Percentiles rank a stretch among this genome's conserved stretches.
Conservation (phyloP, 192 early-diverging fungal genomes). For the Entomortierella parvispora region DNA sequence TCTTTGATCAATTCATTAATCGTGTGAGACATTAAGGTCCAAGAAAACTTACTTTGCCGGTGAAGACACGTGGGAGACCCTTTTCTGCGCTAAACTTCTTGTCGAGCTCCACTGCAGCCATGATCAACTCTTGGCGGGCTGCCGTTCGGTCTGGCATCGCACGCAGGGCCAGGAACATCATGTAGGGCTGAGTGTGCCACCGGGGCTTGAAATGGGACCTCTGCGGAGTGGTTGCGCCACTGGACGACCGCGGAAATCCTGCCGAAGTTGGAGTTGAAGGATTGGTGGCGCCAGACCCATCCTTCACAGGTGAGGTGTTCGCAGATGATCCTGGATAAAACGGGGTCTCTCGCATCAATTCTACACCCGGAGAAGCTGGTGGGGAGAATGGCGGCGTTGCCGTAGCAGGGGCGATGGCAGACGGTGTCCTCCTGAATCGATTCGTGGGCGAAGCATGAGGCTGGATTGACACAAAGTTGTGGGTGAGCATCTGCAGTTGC, state of each 20-base stretch:
- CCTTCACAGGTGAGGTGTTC: slow-evolving; percentile 28
- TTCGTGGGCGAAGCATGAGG: slow-evolving; percentile 39
- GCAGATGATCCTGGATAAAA: slow-evolving; percentile 8
- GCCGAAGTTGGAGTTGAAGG: slow-evolving; percentile 9
- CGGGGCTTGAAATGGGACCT: slow-evolving; percentile 63
- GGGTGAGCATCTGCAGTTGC: slow-evolving; percentile 37
- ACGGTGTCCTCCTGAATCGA: slow-evolving; percentile 23
- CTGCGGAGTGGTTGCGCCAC: slow-evolving; percentile 9
- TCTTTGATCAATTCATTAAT: not conserved
- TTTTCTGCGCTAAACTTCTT: slow-evolving; percentile 76
- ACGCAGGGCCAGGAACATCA: slow-evolving; percentile 84
- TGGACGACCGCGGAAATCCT: slow-evolving; percentile 3
- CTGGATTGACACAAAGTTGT: slow-evolving; percentile 48
- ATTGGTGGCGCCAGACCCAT: not conserved
- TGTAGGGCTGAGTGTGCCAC: slow-evolving; percentile 93
- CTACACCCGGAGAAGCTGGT: slow-evolving; percentile 29
- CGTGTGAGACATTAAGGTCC: not conserved
- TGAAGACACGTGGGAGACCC: slow-evolving; percentile 82
- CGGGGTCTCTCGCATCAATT: slow-evolving; percentile 19
- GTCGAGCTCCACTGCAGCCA: slow-evolving; percentile 80
- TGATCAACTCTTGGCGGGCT: slow-evolving; percentile 78
- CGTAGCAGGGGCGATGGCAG: not conserved
- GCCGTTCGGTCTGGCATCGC: slow-evolving; percentile 73
- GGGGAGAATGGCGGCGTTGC: slow-evolving; percentile 36
- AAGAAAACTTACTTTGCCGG: slow-evolving; percentile 77